Evolutionary conservation across 805 yeast genomes (phyloP), one percentile per base, ranked within the genome.

Genomic region (Saturnispora ahearnii): DNA sequence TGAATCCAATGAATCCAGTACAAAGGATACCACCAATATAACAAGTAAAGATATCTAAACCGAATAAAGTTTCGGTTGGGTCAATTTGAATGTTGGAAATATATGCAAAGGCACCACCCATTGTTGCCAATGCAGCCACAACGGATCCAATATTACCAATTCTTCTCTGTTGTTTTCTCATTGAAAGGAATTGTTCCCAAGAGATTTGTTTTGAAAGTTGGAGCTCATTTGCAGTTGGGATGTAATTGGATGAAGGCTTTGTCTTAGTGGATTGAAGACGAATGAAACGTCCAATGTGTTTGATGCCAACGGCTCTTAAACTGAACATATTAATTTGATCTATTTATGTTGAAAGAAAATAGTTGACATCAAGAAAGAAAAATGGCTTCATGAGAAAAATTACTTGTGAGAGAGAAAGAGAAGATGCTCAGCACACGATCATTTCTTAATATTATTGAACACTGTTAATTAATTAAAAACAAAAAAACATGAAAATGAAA

Each of bases 41-140:
- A 37, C 87, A 87, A 65, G 86, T 78, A 57, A 87, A 72, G n/a
- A 96, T 88, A 62, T 93, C 98, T 53, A 91, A 73, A 2, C 98
- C 99, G 67, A 85, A 77, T 45, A 91, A 76, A 37, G 95, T 88
- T 38, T 87, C 87, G 41, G 95, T 88, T 34, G 91, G 85, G 64
- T 91, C 97, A 53, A 93, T 79, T 62, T 87, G 93, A 57, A 85
- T 71, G 57, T 85, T 84, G 29, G 96, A 82, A 46, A 90, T 72
- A 62, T 81, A 82, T 1, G 78, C 78, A 79, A 90, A 86, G 2
- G 97, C 82, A 5, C 74, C 61, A 12, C 74, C 70, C 22, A 87
- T 78, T 2, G 95, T 88, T 7, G 74, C 58, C 9, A 85, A 48
- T 0, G 90, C 84, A 3, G 95, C 80, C 48, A 81, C 62, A 3